These are phyloP conservation scores for Xylariaceae sp. DNA, from an alignment of 2,329 filamentous ascomycete genomes.

Conservation along the genomic window DNA sequence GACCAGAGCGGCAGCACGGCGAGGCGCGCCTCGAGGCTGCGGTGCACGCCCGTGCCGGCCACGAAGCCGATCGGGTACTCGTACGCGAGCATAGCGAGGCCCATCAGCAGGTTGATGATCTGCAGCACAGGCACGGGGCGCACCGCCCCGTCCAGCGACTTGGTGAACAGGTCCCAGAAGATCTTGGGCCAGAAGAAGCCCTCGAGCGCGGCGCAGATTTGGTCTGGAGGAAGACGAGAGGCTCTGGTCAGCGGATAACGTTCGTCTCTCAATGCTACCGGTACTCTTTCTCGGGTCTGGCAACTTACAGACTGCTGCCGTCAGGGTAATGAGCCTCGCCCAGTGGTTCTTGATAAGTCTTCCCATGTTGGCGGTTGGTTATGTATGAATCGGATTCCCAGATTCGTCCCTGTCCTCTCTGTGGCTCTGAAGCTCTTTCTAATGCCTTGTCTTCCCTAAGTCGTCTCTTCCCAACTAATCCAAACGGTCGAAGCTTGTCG, in stretches of 20 bases:
- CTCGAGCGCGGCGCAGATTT: conserved; percentile 75
- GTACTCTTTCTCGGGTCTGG: too few relatives aligned
- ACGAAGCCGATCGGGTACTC: conserved; percentile 83
- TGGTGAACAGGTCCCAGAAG: conserved; percentile 95
- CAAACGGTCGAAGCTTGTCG: conserved; percentile 15
- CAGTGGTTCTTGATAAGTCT: conserved; percentile 99
- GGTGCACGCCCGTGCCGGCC: conserved; percentile 71
- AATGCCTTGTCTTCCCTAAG: conserved; percentile 7
- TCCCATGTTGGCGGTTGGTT: conserved; percentile 58
- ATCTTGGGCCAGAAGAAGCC: conserved; percentile 98
- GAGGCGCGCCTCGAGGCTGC: conserved; percentile 79
- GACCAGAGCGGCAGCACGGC: conserved; percentile 73
- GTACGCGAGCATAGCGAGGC: conserved; percentile 69
- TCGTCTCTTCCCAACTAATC: conserved; percentile 12
- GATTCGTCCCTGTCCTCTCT: conserved; percentile 10
- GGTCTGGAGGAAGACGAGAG: too few relatives aligned
- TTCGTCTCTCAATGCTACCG: not conserved
- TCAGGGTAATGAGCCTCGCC: conserved; percentile 88
- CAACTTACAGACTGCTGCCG: conserved; percentile 54
- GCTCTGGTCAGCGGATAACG: too few relatives aligned
- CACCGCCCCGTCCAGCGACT: conserved; percentile 77
- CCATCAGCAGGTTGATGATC: conserved; percentile 79
- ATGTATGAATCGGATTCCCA: conserved; percentile 6
- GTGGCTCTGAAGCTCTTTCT: conserved; percentile 14
- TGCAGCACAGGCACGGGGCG: conserved; percentile 85